Base-by-base conservation (phyloP, 768 basidiomycete genomes). In the Russula ochroleuca region DNA sequence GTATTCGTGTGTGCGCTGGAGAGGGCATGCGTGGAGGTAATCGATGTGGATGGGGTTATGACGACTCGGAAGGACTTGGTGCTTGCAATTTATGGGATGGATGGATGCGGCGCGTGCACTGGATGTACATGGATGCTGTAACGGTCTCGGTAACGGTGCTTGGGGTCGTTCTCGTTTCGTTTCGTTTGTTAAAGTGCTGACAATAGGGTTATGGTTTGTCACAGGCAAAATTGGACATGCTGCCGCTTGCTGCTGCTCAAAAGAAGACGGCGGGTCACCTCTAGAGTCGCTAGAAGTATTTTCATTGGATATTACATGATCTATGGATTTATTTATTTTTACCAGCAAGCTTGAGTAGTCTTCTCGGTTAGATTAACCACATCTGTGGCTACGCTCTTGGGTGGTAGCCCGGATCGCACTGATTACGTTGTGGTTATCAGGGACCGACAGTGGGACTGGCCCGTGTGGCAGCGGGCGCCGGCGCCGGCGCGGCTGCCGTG, bases 61-160 rank as follows among this genome's bases (percentile, higher is more conserved):
- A 97, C 94, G n/a, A n/a, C n/a, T n/a, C n/a, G n/a, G 63, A 97
- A 98, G 83, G 96, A 98, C 77, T 78, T 98, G 54, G 96, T 96
- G 35, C 80, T 98, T 25, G 87, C 93, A 1, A 97, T 98, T 72
- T 88, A 98, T 70, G 95, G 95, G 41, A 90, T 88, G 80, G 74
- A 83, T 10, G 43, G 67, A 85, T 96, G 91, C 85, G 87, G 79
- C 81, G 95, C 69, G 93, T 94, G 70, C 90, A 98, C 76, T 98
- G 94, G 92, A 95, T 97, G 50, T 97, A 96, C 73, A 88, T 97
- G 92, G 92, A 95, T 75, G 83, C 87, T 56, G 94, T 96, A 54
- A 92, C 93, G 72, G 92, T 92, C n/a, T n/a, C n/a, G n/a, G n/a
- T n/a, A n/a, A 68, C 74, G 85, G 8, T 79, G 17, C 4, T n/a